Evolutionary conservation across 768 basidiomycete species (phyloP), one percentile per base, ranked within the genome.

Genomic region (Mrakia blollopis): DNA sequence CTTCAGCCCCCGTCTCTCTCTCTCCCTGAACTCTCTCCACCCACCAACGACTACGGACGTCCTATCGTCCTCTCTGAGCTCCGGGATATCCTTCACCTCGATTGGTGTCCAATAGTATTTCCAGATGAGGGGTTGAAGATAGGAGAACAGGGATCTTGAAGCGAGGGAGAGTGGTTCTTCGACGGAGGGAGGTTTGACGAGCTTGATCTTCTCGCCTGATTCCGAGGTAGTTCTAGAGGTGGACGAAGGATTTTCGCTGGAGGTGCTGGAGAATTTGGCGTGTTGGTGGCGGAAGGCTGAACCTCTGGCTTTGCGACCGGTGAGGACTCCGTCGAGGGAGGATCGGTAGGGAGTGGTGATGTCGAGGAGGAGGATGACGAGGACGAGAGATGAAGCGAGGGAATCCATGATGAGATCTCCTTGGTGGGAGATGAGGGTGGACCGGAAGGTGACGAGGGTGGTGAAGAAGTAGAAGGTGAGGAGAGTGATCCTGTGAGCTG

Each of bases 61-160:
- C 67, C 80, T 80, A 74, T 81, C 81, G 74, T 83, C 82, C 23
- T 81, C 80, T 0, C 80, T 77, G 1, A 83, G 80, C 50, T 80
- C 80, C 9, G 82, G 81, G 0, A 81, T 73, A 30, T 78, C 79
- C 25, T 23, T 25, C 21, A 65, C 41, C 8, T 52, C 72, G 50
- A 74, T 74, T 13, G 79, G 77, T n/a, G 21, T 72, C 18, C 41
- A 61, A n/a, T 76, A 75, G 41, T 78, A 65, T 37, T 78, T 61
- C 47, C 67, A 80, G 61, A 79, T 71, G 25, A 78, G 76, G 2
- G 68, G 5, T 8, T 78, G 77, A 70, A 82, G 73, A 79, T 75
- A 81, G 3, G 79, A 77, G 72, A 80, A 82, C 0, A 80, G 80
- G 0, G 80, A 79, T 44, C 78, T 67, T 0, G 80, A 69, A 65